Percentiles rank a stretch among this genome's conserved stretches.
phyloP scores from a whole-genome alignment of 2,329 filamentous ascomycete genomes.

The Pyrenochaeta sp. region DNA sequence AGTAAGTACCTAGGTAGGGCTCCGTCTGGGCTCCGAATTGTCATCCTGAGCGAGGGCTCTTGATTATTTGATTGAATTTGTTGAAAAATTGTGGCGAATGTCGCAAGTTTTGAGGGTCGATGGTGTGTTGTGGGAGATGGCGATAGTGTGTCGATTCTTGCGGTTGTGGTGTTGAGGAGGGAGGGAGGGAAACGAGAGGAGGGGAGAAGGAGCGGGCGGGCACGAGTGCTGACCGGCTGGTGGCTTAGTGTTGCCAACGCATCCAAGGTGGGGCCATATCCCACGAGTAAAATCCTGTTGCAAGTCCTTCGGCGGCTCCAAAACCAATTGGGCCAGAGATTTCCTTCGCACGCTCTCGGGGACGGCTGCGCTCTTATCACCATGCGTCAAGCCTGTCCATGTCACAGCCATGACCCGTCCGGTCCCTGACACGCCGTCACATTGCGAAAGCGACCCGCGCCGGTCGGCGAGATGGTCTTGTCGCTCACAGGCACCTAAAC shows the following conservation, averaged over 20 bases:
- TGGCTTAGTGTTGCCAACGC: slow-evolving; percentile 47
- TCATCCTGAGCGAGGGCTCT: slow-evolving; percentile 53
- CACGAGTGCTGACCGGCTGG: slow-evolving; percentile 41
- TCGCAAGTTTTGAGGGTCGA: slow-evolving; percentile 21
- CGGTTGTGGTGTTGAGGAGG: slow-evolving; percentile 28
- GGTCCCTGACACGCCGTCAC: slow-evolving; percentile 27
- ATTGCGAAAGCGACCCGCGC: slow-evolving; percentile 20
- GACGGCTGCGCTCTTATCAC: slow-evolving; percentile 47
- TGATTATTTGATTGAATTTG: slow-evolving; percentile 28
- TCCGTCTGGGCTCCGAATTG: slow-evolving; percentile 53
- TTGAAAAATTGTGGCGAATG: slow-evolving; percentile 17
- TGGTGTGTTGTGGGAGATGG: slow-evolving; percentile 18
- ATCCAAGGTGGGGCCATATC: slow-evolving; percentile 45
- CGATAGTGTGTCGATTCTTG: slow-evolving; percentile 24
- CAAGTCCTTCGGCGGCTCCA: slow-evolving; percentile 34
- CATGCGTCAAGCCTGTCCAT: slow-evolving; percentile 27
- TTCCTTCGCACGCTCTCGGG: slow-evolving; percentile 26
- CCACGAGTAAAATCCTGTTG: slow-evolving; percentile 32
- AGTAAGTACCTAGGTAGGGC: slow-evolving; percentile 53
- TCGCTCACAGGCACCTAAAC: slow-evolving; percentile 29
- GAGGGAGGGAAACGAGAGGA: slow-evolving; percentile 38
- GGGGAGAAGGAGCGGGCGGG: slow-evolving; percentile 35
- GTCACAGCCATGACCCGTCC: slow-evolving; percentile 26
- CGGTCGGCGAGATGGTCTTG: slow-evolving; percentile 34
- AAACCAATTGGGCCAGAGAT: slow-evolving; percentile 45